These are phyloP conservation scores for Stachybotrys chartarum DNA, from an alignment of 2,329 filamentous ascomycete species.

Conservation along the genomic window DNA sequence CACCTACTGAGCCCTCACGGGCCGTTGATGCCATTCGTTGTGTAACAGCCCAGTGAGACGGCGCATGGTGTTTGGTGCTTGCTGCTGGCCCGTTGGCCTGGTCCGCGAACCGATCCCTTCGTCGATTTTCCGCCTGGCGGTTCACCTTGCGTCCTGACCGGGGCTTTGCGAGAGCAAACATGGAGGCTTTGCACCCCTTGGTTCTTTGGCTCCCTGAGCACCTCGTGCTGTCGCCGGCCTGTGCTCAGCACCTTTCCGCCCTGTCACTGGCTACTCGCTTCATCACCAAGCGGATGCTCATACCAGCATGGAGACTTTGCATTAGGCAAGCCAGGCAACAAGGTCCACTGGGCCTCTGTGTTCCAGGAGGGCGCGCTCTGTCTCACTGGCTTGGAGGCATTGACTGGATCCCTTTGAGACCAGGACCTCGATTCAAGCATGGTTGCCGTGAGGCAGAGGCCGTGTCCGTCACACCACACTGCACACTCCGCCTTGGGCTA, in stretches of 20 bases:
- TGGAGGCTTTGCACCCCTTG: neutral
- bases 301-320: neutral
- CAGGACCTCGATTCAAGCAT: neutral
- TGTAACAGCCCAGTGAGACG: neutral
- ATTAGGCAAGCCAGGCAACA: neutral
- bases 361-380: neutral
- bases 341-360: neutral
- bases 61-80: neutral
- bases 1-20: neutral
- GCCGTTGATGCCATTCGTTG: neutral
- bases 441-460: neutral
- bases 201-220: neutral
- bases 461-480: neutral
- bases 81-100: neutral
- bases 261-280: neutral
- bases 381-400: neutral
- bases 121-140: neutral
- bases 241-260: neutral
- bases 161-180: neutral
- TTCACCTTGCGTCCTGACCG: neutral
- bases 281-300: neutral
- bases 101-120: neutral
- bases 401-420: neutral
- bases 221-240: neutral
- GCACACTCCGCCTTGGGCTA: neutral